Base-by-base conservation (phyloP, 306 rosid species). In the Cucurbita pepo region DNA sequence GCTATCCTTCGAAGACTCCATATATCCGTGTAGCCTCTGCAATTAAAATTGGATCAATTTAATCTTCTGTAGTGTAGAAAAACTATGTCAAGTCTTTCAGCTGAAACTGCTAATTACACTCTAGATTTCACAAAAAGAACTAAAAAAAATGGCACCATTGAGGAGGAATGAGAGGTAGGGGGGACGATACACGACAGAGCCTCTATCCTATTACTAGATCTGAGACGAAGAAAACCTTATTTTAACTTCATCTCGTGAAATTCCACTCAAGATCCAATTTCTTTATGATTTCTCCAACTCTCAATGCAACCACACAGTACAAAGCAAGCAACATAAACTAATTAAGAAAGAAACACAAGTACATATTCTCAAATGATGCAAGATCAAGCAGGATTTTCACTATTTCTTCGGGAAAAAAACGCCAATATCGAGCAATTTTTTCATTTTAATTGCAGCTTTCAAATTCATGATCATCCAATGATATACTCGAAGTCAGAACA, bases 1-100 rank as follows among this genome's bases (percentile, higher is more conserved):
- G 82, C 79, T 60, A 78, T 75, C 83, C 96, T 89, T 78, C 79
- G 76, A 22, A 94, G 86, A 82, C 88, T 85, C 99, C 99, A 89
- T 82, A 91, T 84, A 53, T 80, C 92, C 64, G 52, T 70, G 71
- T 78, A 77, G 45, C 78, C 81, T 69, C 99, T 94, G 81, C 84
- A 69, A 53, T 22, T 75, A 47, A 21, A 76, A 41, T 41, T 41
- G 52, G 12, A 25, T 9, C 70, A 63, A 63, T 40, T 41, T 11
- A 63, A 22, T 22, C 40, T 22, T 21, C 62, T 22, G n/a, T 22
- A 15, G 34, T 57, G 10, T 57, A 57, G 62, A 56, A 56, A 8
- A 55, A 55, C 34, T 18, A 55, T 22, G 19, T 12, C 25, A 37
- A 60, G 43, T 37, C 21, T 15, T 36, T 61, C n/a, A 36, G 47